These are phyloP conservation scores for Kentomonas sorsogonicus DNA, from an alignment of 208 protist genomes.

Conservation along the genomic window DNA sequence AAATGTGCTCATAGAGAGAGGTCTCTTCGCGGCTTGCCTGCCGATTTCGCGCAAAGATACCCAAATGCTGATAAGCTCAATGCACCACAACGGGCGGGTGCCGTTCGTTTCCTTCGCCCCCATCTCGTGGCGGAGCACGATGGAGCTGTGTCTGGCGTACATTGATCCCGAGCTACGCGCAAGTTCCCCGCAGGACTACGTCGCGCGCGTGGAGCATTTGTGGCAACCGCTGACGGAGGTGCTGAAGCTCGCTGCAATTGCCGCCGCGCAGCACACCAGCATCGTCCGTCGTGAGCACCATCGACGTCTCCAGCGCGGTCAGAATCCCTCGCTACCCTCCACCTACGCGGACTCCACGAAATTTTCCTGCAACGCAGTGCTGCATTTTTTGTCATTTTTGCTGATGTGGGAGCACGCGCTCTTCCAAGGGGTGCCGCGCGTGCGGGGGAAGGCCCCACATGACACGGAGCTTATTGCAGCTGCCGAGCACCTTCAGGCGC, in stretches of 20 bases:
- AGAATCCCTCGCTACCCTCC: no score
- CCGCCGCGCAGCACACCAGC: no score
- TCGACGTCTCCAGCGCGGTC: no score
- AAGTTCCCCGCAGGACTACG: conserved; percentile 19
- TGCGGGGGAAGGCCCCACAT: no score
- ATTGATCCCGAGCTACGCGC: conserved; percentile 39
- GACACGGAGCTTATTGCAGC: conserved; percentile 14
- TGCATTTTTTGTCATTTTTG: conserved; percentile 61
- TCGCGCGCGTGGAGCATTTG: conserved; percentile 24
- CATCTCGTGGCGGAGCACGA: conserved; percentile 47
- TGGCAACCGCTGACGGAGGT: conserved; percentile 23
- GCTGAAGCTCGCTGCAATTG: no score
- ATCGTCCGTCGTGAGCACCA: no score
- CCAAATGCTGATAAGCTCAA: conserved; percentile 1
- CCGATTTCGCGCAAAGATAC: conserved; percentile 29
- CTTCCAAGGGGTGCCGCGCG: conserved; percentile 45
- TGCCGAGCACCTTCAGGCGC: no score
- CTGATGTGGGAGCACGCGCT: conserved; percentile 68
- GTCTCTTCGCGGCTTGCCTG: no score
- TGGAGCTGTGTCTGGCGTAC: conserved; percentile 43
- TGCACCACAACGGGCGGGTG: not conserved
- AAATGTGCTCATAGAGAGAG: no score
- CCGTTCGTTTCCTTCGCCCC: conserved; percentile 29
- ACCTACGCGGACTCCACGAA: no score
- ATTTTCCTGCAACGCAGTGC: conserved; percentile 44